Evolutionary conservation across 257 asterid genomes (phyloP).

Genomic region (Perilla frutescens): DNA sequence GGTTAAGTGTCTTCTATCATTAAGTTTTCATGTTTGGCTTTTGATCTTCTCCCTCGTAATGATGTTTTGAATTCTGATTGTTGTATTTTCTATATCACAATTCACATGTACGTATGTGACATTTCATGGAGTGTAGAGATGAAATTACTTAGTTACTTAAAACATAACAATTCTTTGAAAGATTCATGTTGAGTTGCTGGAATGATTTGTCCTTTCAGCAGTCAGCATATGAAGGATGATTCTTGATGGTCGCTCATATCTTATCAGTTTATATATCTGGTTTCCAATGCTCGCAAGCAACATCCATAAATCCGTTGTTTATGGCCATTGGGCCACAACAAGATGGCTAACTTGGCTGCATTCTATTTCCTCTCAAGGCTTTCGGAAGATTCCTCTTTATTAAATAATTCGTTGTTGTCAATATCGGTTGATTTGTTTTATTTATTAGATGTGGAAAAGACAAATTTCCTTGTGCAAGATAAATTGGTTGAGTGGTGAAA

Average conservation of each 20-base stretch:
- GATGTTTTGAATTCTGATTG: not conserved
- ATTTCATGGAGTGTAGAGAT: not conserved
- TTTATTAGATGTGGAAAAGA: not conserved
- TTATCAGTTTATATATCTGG: not conserved
- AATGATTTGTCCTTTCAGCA: not conserved
- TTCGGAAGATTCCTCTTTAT: not conserved
- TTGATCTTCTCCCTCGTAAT: not conserved
- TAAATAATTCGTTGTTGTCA: not conserved
- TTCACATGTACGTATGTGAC: not conserved
- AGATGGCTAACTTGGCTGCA: slow-evolving; percentile 37
- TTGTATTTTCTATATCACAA: not conserved
- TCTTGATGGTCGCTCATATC: slow-evolving; percentile 3
- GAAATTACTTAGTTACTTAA: not conserved
- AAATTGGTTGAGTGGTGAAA: not conserved
- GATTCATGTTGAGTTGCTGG: not conserved
- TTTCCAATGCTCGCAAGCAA: not conserved
- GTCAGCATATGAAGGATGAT: not conserved
- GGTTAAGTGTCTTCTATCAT: not conserved
- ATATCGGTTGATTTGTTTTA: not conserved
- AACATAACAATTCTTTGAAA: not conserved
- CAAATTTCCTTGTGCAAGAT: not conserved
- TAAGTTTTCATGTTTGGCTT: not conserved
- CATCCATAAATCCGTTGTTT: slow-evolving; percentile 11
- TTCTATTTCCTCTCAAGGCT: not conserved
- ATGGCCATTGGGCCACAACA: slow-evolving; percentile 14